Percentiles rank a stretch among this genome's conserved stretches.
Conservation (phyloP, 495 filamentous ascomycete genomes). For the Aspergillus taichungensis region DNA sequence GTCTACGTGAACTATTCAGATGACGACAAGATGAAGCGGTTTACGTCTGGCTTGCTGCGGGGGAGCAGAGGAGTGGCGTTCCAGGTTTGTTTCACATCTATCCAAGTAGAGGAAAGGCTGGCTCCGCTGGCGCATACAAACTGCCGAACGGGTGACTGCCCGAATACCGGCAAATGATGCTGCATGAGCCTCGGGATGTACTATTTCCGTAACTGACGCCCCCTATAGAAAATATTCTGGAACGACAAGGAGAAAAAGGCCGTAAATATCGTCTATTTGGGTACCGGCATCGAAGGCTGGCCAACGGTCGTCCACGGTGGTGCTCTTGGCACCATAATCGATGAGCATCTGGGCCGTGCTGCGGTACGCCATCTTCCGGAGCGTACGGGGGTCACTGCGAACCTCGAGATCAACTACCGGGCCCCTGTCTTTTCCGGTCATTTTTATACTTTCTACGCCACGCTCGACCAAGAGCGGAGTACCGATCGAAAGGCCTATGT, state of each 20-base stretch:
- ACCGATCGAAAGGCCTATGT: slow-evolving; percentile 57
- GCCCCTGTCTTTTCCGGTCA: slow-evolving; percentile 45
- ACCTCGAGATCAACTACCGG: slow-evolving; percentile 56
- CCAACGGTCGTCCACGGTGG: slow-evolving; percentile 74
- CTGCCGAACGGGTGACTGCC: slow-evolving; percentile 3
- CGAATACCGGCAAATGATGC: slow-evolving; percentile 5
- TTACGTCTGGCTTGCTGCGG: slow-evolving; percentile 33
- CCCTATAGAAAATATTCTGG: slow-evolving; percentile 40
- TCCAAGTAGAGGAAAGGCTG: background rate
- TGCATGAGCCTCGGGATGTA: slow-evolving; percentile 8
- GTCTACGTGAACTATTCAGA: slow-evolving; percentile 45
- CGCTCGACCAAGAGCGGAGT: slow-evolving; percentile 36
- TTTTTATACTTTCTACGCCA: slow-evolving; percentile 57
- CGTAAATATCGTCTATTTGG: slow-evolving; percentile 55
- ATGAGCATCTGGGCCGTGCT: slow-evolving; percentile 47
- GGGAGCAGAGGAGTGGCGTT: slow-evolving; percentile 32
- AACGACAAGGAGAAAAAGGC: slow-evolving; percentile 38
- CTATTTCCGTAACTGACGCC: slow-evolving; percentile 16
- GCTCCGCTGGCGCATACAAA: background rate
- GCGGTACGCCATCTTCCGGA: slow-evolving; percentile 32
- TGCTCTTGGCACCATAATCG: slow-evolving; percentile 58
- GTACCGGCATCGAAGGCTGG: slow-evolving; percentile 56
- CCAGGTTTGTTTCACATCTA: slow-evolving; percentile 26
- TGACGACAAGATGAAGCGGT: slow-evolving; percentile 24
- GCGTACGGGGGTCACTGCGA: slow-evolving; percentile 51